Evolutionary conservation across 257 asterid genomes (phyloP).

Genomic region (Schizonepeta tenuifolia): DNA sequence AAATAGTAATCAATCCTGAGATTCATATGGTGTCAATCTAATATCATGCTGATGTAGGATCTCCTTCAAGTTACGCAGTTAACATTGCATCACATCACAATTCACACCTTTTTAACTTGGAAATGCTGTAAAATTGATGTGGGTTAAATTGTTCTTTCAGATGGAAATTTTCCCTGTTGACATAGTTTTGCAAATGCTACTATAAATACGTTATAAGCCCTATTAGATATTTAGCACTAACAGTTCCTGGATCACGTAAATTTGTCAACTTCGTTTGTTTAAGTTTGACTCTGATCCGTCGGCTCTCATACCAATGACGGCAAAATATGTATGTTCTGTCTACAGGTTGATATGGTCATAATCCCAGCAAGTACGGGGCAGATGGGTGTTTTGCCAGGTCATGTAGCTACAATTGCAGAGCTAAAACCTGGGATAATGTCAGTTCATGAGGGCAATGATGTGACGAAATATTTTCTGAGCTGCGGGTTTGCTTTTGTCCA

Average conservation of each 20-base stretch:
- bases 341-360: constrained; percentile 91
- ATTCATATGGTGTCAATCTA: background rate
- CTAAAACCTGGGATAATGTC: constrained; percentile 75
- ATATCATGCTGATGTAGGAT: background rate
- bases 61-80: background rate
- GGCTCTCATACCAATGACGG: background rate
- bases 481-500: constrained; percentile 83
- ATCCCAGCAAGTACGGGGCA: constrained; percentile 86
- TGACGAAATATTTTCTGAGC: constrained; percentile 67
- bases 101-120: constrained; percentile 1
- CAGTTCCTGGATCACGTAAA: background rate
- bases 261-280: background rate
- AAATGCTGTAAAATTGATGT: background rate
- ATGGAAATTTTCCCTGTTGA: background rate
- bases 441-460: constrained; percentile 79
- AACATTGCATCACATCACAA: background rate
- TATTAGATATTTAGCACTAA: background rate
- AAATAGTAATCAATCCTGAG: background rate
- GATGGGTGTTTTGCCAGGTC: constrained; percentile 95
- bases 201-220: background rate
- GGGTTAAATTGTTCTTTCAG: background rate
- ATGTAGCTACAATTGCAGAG: constrained; percentile 88
- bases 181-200: background rate
- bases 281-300: background rate
- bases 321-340: background rate